Percentiles rank a stretch among this genome's conserved stretches.
Evolutionary conservation across 768 basidiomycete species (phyloP).

Genomic region (Suillus fuscotomentosus): DNA sequence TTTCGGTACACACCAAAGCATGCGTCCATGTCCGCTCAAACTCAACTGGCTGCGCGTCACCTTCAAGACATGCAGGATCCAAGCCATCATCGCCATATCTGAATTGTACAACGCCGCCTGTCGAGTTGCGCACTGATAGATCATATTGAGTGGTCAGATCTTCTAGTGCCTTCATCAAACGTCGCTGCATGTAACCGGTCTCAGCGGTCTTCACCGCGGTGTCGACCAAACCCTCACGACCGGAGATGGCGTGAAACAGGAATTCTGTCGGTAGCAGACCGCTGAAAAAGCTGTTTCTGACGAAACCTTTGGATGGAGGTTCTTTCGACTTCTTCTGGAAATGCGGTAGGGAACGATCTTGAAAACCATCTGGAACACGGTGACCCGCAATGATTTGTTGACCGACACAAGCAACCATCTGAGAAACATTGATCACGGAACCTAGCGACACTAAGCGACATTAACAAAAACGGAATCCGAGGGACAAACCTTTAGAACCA

Average conservation of each 20-base stretch:
- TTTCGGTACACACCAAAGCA: conserved; percentile 54
- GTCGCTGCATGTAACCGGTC: conserved; percentile 99
- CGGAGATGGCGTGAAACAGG: conserved; percentile 98
- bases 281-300: conserved; percentile 94
- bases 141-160: conserved; percentile 97
- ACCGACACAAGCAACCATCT: conserved; percentile 99
- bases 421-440: conserved; percentile 98
- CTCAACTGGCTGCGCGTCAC: conserved; percentile 92
- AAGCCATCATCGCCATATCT: conserved; percentile 95
- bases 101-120: conserved; percentile 96
- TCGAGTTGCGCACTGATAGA: conserved; percentile 90
- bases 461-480: not conserved
- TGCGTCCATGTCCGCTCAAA: conserved; percentile 86
- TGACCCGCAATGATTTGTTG: conserved; percentile 98
- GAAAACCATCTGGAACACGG: conserved; percentile 98
- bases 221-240: conserved; percentile 97
- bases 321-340: conserved; percentile 96
- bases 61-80: conserved; percentile 95
- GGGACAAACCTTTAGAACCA: conserved; percentile 85
- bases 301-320: conserved; percentile 97
- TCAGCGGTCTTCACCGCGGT: conserved; percentile 99
- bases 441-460: conserved; percentile 44
- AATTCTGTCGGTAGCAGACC: conserved; percentile 94
- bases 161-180: conserved; percentile 98
- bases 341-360: conserved; percentile 98